Percentiles rank a stretch among this genome's conserved stretches.
Conservation (phyloP, 2,329 filamentous ascomycete genomes). For the Aureobasidium sp. region DNA sequence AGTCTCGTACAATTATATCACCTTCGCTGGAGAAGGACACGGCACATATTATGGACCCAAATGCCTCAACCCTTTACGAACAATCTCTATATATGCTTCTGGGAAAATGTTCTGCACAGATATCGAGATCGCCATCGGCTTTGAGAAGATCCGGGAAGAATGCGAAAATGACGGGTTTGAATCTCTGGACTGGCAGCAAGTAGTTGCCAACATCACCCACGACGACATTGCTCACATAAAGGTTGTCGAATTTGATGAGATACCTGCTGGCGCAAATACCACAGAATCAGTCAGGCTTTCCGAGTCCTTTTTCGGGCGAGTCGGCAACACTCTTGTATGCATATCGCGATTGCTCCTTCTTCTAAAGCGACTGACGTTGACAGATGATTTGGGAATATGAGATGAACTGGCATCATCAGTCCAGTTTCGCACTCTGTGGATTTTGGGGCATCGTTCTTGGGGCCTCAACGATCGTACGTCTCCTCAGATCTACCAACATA, state of each 20-base stretch:
- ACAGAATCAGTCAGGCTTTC: neutral
- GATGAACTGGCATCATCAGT: conserved; percentile 3
- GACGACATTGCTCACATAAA: neutral
- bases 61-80: neutral
- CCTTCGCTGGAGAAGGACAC: neutral
- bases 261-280: neutral
- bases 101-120: neutral
- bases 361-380: neutral
- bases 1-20: neutral
- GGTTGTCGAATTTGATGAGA: neutral
- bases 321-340: neutral
- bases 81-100: neutral
- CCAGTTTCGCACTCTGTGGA: neutral
- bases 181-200: neutral
- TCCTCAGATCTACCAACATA: neutral
- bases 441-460: conserved; percentile 1
- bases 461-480: neutral
- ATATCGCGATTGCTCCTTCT: too few relatives aligned
- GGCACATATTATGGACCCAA: neutral
- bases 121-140: neutral
- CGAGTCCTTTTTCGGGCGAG: neutral
- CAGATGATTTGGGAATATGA: conserved; percentile 9
- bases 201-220: neutral
- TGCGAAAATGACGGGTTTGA: neutral
- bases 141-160: neutral